Percentiles rank a stretch among this genome's conserved stretches.
phyloP scores from a whole-genome alignment of 192 early-diverging fungal species.

The Backusella westeae region DNA sequence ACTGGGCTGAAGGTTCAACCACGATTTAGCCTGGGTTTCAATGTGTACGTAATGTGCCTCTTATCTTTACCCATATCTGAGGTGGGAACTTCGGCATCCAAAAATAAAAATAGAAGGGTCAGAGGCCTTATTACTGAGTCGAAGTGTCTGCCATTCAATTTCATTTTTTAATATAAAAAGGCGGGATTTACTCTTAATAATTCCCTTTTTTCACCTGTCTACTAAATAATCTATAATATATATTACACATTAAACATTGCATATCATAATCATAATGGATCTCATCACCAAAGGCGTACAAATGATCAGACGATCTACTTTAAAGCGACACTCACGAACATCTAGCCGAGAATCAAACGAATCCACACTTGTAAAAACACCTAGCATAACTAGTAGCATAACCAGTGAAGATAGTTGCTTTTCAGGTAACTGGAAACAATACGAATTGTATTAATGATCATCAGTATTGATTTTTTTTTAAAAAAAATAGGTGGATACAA shows the following conservation, averaged over 20 bases:
- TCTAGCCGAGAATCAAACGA: not conserved
- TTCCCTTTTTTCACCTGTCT: not conserved
- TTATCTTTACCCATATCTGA: constrained; percentile 6
- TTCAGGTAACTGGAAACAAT: constrained; percentile 3
- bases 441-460: not conserved
- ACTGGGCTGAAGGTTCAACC: not conserved
- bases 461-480: not conserved
- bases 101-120: not conserved
- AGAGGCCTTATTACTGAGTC: not conserved
- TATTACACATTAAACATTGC: not conserved
- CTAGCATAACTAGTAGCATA: constrained; percentile 17
- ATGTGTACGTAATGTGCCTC: not conserved
- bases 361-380: constrained; percentile 8
- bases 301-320: not conserved
- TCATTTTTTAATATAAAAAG: not conserved
- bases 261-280: constrained; percentile 18
- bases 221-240: not conserved
- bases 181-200: not conserved
- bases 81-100: not conserved
- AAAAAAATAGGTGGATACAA: not conserved
- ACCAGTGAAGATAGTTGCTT: constrained; percentile 11
- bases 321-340: not conserved
- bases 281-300: constrained; percentile 22
- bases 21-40: not conserved
- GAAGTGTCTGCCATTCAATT: not conserved